phyloP scores from a whole-genome alignment of 1,139 yeast species.

The Pichia sp. region DNA sequence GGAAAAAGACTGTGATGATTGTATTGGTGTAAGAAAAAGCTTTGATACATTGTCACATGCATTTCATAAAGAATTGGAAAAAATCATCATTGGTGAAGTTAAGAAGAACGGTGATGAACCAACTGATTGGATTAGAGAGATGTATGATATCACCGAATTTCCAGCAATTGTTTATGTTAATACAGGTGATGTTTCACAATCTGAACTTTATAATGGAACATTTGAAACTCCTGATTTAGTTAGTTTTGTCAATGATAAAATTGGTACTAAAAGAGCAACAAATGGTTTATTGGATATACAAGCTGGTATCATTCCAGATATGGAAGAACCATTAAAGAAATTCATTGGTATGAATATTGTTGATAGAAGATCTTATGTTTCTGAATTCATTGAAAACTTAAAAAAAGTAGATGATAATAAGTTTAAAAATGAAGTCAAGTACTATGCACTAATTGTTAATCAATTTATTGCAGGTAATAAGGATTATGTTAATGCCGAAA shows the following conservation, averaged over 20 bases:
- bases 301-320: slow-evolving; percentile 49
- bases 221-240: slow-evolving; percentile 41
- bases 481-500: slow-evolving; percentile 45
- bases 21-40: slow-evolving; percentile 5
- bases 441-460: slow-evolving; percentile 47
- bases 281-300: slow-evolving; percentile 44
- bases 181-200: slow-evolving; percentile 37
- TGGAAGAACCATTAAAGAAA: slow-evolving; percentile 34
- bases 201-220: slow-evolving; percentile 37
- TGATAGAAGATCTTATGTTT: slow-evolving; percentile 26
- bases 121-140: slow-evolving; percentile 37
- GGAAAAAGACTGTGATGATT: slow-evolving; percentile 20
- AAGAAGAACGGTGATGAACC: slow-evolving; percentile 42
- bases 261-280: slow-evolving; percentile 46
- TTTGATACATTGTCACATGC: slow-evolving; percentile 17
- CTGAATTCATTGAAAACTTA: slow-evolving; percentile 26
- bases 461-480: slow-evolving; percentile 44
- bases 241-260: slow-evolving; percentile 42
- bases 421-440: slow-evolving; percentile 28
- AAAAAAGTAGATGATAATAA: slow-evolving; percentile 22
- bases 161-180: slow-evolving; percentile 52
- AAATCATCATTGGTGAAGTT: slow-evolving; percentile 37
- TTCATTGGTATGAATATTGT: slow-evolving; percentile 24
- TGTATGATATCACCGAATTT: slow-evolving; percentile 39
- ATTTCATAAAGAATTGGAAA: slow-evolving; percentile 17